A percentile compares a stretch with the other conserved stretches of the same genome.
phyloP scores from a whole-genome alignment of 768 basidiomycete species.

The Tephrocybe sp. region DNA sequence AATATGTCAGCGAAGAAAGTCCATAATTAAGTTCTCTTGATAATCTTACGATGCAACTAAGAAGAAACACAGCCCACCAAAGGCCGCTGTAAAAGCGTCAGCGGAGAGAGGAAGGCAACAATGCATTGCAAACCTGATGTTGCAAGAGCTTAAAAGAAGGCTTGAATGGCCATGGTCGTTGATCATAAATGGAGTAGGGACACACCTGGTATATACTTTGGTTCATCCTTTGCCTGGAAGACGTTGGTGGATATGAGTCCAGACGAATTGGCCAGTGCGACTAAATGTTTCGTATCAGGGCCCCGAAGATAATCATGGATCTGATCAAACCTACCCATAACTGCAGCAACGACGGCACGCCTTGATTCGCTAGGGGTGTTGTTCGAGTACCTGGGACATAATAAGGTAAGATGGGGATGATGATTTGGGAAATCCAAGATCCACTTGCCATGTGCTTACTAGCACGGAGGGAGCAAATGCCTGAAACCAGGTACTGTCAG shows the following conservation, averaged over 20 bases:
- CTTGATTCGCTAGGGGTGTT: constrained; percentile 48
- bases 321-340: constrained; percentile 36
- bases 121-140: constrained; percentile 34
- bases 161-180: background rate
- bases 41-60: constrained; percentile 33
- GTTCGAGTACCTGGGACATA: constrained; percentile 36
- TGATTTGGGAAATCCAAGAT: background rate
- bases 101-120: background rate
- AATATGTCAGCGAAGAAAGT: constrained; percentile 1
- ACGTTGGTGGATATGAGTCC: constrained; percentile 52
- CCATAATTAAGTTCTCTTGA: background rate
- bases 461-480: constrained; percentile 47
- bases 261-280: constrained; percentile 45
- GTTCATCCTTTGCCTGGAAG: constrained; percentile 48
- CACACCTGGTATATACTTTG: constrained; percentile 43
- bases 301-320: background rate
- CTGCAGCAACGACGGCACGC: constrained; percentile 47
- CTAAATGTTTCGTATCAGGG: constrained; percentile 19
- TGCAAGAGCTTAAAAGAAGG: constrained; percentile 29
- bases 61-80: constrained; percentile 44
- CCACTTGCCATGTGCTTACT: constrained; percentile 37
- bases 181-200: background rate
- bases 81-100: constrained; percentile 30
- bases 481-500: constrained; percentile 20
- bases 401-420: background rate